phyloP scores from a whole-genome alignment of 2,329 filamentous ascomycete genomes.

The Malbranchea zuffiana region DNA sequence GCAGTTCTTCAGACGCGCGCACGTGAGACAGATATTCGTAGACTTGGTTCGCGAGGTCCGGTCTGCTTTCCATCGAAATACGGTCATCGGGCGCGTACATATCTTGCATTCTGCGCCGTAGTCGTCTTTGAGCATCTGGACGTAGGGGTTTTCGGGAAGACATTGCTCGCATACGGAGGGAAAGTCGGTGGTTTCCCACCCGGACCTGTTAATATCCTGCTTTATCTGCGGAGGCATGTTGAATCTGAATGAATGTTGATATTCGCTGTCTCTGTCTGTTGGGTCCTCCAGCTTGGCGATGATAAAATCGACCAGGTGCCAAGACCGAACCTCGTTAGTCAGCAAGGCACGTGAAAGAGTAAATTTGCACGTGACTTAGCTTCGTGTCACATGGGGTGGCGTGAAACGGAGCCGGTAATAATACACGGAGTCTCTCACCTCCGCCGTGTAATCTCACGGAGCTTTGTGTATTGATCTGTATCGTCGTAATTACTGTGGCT shows the following conservation, averaged over 20 bases:
- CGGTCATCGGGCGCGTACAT: slow-evolving; percentile 89
- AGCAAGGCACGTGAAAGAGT: no score
- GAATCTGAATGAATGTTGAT: slow-evolving; percentile 1
- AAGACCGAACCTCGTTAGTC: no score
- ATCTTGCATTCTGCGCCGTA: slow-evolving; percentile 78
- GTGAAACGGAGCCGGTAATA: no score
- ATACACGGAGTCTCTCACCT: no score
- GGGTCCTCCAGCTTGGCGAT: not conserved
- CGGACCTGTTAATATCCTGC: slow-evolving; percentile 86
- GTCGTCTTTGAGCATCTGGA: slow-evolving; percentile 98
- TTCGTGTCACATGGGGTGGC: no score
- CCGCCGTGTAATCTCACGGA: no score
- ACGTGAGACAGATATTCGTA: slow-evolving; percentile 92
- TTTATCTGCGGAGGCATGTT: slow-evolving; percentile 81
- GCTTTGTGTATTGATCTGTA: no score
- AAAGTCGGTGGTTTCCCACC: slow-evolving; percentile 67
- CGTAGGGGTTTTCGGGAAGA: slow-evolving; percentile 90
- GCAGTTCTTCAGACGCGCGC: slow-evolving; percentile 94
- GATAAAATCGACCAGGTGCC: not conserved
- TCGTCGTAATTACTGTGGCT: no score
- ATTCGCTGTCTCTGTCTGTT: not conserved
- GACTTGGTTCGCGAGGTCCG: slow-evolving; percentile 84
- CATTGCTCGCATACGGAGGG: slow-evolving; percentile 64
- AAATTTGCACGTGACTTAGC: no score
- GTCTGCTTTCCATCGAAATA: slow-evolving; percentile 91